Evolutionary conservation across 2,329 filamentous ascomycete species (phyloP), one percentile per base, ranked within the genome.

Genomic region (Neonectria ditissima): DNA sequence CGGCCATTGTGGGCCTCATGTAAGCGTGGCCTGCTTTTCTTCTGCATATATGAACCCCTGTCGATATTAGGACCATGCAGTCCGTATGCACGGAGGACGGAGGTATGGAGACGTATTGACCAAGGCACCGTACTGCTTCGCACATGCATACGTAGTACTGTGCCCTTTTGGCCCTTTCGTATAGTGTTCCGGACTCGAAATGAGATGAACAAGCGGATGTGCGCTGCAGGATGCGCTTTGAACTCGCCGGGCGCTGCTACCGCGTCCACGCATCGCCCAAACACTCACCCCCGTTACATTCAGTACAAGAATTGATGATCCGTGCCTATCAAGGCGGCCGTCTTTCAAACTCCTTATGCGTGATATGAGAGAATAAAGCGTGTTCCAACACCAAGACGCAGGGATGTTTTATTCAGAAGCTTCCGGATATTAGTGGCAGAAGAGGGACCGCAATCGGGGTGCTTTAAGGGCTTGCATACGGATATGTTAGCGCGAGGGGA

Each of bases 11-110:
- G 65, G 62, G 57, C 52, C 57, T 54, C 62, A 65, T 70, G 69
- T 65, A 65, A 69, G 59, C 62, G 56, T 71, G 64, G 66, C 60
- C 67, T 66, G 65, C 65, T 71, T 72, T 63, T 56, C 51, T 39
- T 62, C 43, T 58, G 52, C 22, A 28, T 68, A 68, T 67, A 65
- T 43, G n/a, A 22, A 56, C 58, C 63, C 65, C 56, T 47, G 67
- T 64, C 62, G 30, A 63, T 65, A 69, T 55, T 54, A 56, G 41
- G 44, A 37, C 62, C 51, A 34, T 55, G 41, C 24, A 32, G 4
- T 37, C 28, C 14, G 24, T 24, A 22, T 50, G 53, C 30, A n/a
- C 45, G 32, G 41, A 48, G 32, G 47, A n/a, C 45, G 28, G 41
- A 48, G 32, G 43, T 34, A 18, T 22, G 30, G 26, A 55, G 24